These are phyloP conservation scores for Fusarium udum DNA, from an alignment of 2,329 filamentous ascomycete genomes.

Conservation along the genomic window DNA sequence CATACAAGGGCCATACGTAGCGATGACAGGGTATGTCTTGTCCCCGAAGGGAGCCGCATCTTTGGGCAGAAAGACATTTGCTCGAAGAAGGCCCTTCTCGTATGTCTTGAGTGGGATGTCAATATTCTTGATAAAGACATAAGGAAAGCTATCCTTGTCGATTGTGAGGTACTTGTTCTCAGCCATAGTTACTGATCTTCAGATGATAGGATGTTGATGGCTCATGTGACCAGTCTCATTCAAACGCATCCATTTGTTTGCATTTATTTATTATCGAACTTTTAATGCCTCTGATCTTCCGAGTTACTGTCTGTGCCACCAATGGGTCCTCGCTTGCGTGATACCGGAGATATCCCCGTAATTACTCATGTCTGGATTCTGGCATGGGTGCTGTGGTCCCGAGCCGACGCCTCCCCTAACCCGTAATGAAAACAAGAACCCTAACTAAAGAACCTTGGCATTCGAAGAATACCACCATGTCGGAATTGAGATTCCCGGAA, in stretches of 20 bases:
- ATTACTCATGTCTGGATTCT: not conserved
- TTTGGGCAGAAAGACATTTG: constrained; percentile 5
- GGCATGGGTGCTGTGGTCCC: not conserved
- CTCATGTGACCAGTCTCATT: not conserved
- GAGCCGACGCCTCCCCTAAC: not conserved
- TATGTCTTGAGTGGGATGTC: constrained; percentile 2
- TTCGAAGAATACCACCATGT: not conserved
- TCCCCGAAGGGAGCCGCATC: not conserved
- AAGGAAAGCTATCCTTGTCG: constrained; percentile 3
- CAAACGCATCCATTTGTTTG: rapidly evolving
- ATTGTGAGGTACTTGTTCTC: constrained; percentile 1
- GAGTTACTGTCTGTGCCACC: no score
- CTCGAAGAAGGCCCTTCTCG: not conserved
- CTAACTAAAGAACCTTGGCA: not conserved
- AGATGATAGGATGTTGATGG: not conserved
- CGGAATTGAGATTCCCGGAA: not conserved
- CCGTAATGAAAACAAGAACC: not conserved
- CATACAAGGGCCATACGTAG: constrained; percentile 77
- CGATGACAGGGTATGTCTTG: constrained; percentile 62
- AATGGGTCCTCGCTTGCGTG: not conserved
- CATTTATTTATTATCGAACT: not conserved
- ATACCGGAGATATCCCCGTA: not conserved
- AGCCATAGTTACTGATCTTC: not conserved
- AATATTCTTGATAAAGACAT: constrained; percentile 1
- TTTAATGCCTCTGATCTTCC: no score